A percentile compares a stretch with the other conserved stretches of the same genome.
Conservation (phyloP, 805 yeast species). For the Brettanomyces bruxellensis region DNA sequence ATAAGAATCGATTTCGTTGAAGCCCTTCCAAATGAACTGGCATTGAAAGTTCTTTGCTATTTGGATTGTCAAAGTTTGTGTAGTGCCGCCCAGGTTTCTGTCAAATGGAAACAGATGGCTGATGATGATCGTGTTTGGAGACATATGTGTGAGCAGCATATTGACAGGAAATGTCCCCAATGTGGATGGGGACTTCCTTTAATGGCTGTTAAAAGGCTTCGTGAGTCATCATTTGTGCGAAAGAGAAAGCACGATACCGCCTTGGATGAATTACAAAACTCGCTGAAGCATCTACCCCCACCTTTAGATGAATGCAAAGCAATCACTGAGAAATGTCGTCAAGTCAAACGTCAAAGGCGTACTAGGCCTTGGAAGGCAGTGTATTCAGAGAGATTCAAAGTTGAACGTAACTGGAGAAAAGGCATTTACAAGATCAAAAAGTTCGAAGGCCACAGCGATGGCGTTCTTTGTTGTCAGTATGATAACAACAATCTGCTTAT, state of each 20-base stretch:
- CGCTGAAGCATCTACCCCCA: slow-evolving; percentile 15
- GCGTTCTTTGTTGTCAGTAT: slow-evolving; percentile 82
- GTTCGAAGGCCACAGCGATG: slow-evolving; percentile 79
- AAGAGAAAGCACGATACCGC: slow-evolving; percentile 18
- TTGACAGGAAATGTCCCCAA: slow-evolving; percentile 92
- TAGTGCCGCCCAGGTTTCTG: slow-evolving; percentile 86
- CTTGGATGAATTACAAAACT: slow-evolving; percentile 3
- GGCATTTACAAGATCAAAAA: slow-evolving; percentile 58
- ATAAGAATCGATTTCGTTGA: slow-evolving; percentile 84
- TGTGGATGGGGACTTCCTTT: slow-evolving; percentile 99
- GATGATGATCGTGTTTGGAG: slow-evolving; percentile 98
- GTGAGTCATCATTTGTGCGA: slow-evolving; percentile 14
- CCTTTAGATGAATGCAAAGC: slow-evolving; percentile 13
- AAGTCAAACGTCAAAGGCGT: slow-evolving; percentile 21
- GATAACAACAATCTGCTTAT: slow-evolving; percentile 65
- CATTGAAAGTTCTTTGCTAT: slow-evolving; percentile 78
- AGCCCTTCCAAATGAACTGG: slow-evolving; percentile 76
- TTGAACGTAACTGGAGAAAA: slow-evolving; percentile 91
- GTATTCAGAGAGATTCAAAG: slow-evolving; percentile 80
- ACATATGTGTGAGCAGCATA: slow-evolving; percentile 96
- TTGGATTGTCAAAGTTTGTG: slow-evolving; percentile 91
- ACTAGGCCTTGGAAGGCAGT: slow-evolving; percentile 94
- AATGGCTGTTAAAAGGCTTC: slow-evolving; percentile 69
- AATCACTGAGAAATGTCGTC: slow-evolving; percentile 4
- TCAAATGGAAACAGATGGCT: slow-evolving; percentile 80